Evolutionary conservation across 2,329 filamentous ascomycete genomes (phyloP).

Genomic region (Rhynchosporium graminicola): DNA sequence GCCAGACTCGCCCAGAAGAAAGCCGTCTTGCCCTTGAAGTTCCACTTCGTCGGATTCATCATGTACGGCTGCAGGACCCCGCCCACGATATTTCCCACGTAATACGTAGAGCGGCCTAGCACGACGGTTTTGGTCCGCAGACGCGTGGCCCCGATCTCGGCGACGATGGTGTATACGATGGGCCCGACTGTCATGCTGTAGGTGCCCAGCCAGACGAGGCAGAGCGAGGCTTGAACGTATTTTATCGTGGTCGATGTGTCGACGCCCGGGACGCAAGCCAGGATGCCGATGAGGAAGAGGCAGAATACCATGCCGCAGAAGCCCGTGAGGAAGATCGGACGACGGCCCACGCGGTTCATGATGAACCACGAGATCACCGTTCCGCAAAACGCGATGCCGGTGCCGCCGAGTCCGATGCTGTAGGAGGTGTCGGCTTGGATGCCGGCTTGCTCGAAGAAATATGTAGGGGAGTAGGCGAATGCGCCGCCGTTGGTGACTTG

Average conservation of each 20-base stretch:
- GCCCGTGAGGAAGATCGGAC: constrained; percentile 52
- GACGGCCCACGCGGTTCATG: constrained; percentile 49
- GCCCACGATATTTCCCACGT: constrained; percentile 39
- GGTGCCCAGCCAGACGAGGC: constrained; percentile 33
- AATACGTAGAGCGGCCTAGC: constrained; percentile 41
- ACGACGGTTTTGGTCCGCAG: constrained; percentile 40
- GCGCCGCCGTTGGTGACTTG: constrained; percentile 63
- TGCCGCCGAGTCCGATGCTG: constrained; percentile 51
- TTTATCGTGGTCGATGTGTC: constrained; percentile 19
- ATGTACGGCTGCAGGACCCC: constrained; percentile 42
- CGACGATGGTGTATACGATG: constrained; percentile 42
- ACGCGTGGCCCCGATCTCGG: constrained; percentile 42
- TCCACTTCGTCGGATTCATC: constrained; percentile 47
- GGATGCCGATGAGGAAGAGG: constrained; percentile 49
- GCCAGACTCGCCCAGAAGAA: constrained; percentile 46
- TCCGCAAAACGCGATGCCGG: constrained; percentile 49
- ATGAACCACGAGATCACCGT: constrained; percentile 53
- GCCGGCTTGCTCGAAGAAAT: constrained; percentile 58
- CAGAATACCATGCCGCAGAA: constrained; percentile 45
- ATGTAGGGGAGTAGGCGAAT: constrained; percentile 64
- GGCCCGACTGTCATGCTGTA: constrained; percentile 45
- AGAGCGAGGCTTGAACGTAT: constrained; percentile 35
- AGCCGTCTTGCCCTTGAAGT: constrained; percentile 43
- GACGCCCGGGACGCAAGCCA: constrained; percentile 24
- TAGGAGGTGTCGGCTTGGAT: constrained; percentile 50